Evolutionary conservation across 192 early-diverging fungal species (phyloP), one percentile per base, ranked within the genome.

Genomic region (Oehlia diaphana): DNA sequence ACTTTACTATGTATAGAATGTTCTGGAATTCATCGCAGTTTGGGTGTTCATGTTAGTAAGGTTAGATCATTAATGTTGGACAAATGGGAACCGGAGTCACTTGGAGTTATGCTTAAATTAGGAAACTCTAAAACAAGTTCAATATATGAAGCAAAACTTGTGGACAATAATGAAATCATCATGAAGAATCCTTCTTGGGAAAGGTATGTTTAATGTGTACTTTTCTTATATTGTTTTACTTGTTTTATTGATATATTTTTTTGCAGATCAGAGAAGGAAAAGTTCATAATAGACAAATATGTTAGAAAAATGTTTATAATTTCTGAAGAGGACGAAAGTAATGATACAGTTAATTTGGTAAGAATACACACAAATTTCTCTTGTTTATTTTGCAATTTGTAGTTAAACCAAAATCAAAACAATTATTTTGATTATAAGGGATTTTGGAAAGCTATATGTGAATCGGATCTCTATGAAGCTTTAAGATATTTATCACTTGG

Each of bases 21-120:
- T 80, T 96, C 95, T 42, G 96, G 96, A 23, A 93, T 96, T 63
- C 96, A 97, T 81, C 93, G 96, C 77, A 95, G 95, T 62, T 80
- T 97, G 5, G 96, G 96, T 9, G 92, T 94, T 16, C 95, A 96
- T 83, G 90, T 97, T 21, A 93, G 92, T 79, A 96, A 95, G 83
- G 93, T 95, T 63, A 86, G 94, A 64, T 95, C 95, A 2, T 81
- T 97, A 63, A 89, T 89, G 35, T 84, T 97, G 72, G 96, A 97
- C 83, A 91, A 93, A 78, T 96, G 95, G 96, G 94, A 95, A 79
- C 89, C 90, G 0, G 94, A 96, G 33, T 70, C 88, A 21, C 85
- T 91, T 50, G 90, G 86, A 28, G 88, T 89, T 86, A 94, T 97
- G 92, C 82, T 91, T 37, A 84, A 86, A 35, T 84, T 97, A 28